These are phyloP conservation scores for Ehretia macrophylla DNA, from an alignment of 257 asterid genomes.

Conservation along the genomic window DNA sequence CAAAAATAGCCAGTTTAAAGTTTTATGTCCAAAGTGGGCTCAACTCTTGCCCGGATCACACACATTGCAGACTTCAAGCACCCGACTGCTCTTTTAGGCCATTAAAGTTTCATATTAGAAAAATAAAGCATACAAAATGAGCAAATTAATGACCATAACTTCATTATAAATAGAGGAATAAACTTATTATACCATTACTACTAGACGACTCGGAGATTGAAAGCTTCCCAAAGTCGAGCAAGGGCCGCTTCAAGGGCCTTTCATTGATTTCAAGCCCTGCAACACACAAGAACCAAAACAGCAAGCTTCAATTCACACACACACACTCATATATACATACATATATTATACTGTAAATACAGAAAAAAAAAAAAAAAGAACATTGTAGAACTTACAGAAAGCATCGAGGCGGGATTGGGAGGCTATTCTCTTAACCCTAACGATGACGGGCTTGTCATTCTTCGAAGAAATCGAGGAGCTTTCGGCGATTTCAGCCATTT, in stretches of 20 bases:
- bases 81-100: too few relatives aligned
- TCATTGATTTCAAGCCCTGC: slow-evolving; percentile 88
- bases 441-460: slow-evolving; percentile 60
- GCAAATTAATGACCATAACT: not conserved
- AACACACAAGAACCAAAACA: not conserved
- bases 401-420: slow-evolving; percentile 59
- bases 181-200: slow-evolving; percentile 34
- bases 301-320: not conserved
- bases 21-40: too few relatives aligned
- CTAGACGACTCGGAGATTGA: slow-evolving; percentile 61
- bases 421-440: slow-evolving; percentile 81
- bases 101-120: too few relatives aligned
- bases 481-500: slow-evolving; percentile 41
- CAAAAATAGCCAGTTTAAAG: too few relatives aligned
- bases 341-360: not conserved
- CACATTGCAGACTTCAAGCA: too few relatives aligned
- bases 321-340: not conserved
- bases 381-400: slow-evolving; percentile 46
- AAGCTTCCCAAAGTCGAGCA: slow-evolving; percentile 66
- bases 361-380: not conserved
- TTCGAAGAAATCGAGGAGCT: slow-evolving; percentile 32
- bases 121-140: too few relatives aligned
- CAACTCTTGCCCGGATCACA: too few relatives aligned
- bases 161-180: not conserved
- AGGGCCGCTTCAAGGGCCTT: slow-evolving; percentile 64